Base-by-base conservation (phyloP, 1,284 basidiomycete species). In the Porodaedalea pini region DNA sequence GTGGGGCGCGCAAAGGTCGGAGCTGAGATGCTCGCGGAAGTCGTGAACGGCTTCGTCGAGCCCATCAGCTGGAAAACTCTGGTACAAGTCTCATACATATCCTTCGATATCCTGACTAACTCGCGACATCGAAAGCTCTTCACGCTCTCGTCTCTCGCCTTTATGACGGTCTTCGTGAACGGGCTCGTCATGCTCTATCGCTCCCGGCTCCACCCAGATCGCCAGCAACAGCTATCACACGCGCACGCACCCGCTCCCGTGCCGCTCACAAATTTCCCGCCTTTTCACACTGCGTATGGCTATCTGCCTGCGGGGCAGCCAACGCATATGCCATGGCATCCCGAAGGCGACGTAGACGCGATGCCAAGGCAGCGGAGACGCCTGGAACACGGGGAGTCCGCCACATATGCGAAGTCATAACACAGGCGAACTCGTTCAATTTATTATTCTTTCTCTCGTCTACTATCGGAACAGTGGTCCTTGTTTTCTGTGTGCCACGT, bases 41-140 rank as follows among this genome's bases (percentile, higher is more conserved):
- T 98, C 37, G 86, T 98, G 65, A 97, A 98, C 70, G 86, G 92
- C 6, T 99, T 99, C 69, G 91, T 98, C 29, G 96, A 98, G 69
- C 88, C 91, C 43, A 95, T 98, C 69, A 94, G 88, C 71, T 98
- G 94, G 92, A 97, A 96, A 75, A 95, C 93, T 15, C 78, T 98
- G 75, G 92, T 91, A 62, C 71, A 86, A 11, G 23, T 27, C 4
- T 2, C 73, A 21, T 49, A 31, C 19, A 48, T 21, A 39, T 10
- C 34, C 21, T 41, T 54, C 23, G 10, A 32, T 41, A 52, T 25
- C 13, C 31, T 15, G 17, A 40, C n/a, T 10, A 19, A 23, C 10
- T 8, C 21, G 25, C 6, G 15, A 34, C 36, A 29, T 51, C n/a
- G 36, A 23, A 65, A 93, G 91, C 77, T 79, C 27, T 94, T 94